A percentile compares a stretch with the other conserved stretches of the same genome.
Evolutionary conservation across 2,329 filamentous ascomycete species (phyloP).

Genomic region (Acrodontium crateriforme): DNA sequence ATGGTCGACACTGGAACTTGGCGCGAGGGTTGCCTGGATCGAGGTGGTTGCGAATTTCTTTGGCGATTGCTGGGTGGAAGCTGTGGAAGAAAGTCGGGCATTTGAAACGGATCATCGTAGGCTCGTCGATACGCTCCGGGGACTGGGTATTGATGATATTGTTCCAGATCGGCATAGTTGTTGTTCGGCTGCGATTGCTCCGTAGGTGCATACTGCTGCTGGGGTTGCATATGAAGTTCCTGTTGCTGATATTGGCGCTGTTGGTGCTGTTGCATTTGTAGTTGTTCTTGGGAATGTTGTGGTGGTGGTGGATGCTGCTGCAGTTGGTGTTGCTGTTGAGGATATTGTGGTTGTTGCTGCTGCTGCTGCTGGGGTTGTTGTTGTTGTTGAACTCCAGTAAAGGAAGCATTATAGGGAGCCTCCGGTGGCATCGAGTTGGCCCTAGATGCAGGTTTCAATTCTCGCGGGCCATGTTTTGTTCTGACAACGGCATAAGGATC

Average conservation of each 20-base stretch:
- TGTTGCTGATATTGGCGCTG: slow-evolving; percentile 3
- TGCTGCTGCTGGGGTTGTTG: no score
- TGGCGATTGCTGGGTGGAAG: slow-evolving; percentile 19
- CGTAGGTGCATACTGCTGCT: neutral
- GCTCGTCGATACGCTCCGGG: no score
- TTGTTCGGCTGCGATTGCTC: slow-evolving; percentile 3
- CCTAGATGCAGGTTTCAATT: slow-evolving; percentile 12
- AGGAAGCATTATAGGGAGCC: no score
- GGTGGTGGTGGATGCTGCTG: no score
- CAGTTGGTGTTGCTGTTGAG: no score
- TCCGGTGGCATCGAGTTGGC: slow-evolving; percentile 16
- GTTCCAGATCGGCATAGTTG: slow-evolving; percentile 9
- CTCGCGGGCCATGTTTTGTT: slow-evolving; percentile 21
- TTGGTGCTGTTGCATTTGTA: slow-evolving; percentile 1
- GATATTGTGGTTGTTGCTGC: no score
- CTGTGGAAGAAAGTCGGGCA: slow-evolving; percentile 22
- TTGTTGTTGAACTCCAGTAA: no score
- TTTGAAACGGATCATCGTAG: slow-evolving; percentile 33
- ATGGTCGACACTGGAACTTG: slow-evolving; percentile 7
- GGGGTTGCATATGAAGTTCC: neutral
- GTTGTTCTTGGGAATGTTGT: neutral
- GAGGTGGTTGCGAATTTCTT: slow-evolving; percentile 12
- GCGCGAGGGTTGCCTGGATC: slow-evolving; percentile 2
- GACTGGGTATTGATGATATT: slow-evolving; percentile 7
- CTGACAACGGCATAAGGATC: slow-evolving; percentile 13